Conservation (phyloP, 169 alveolate species). For the Babesia gibsoni region DNA sequence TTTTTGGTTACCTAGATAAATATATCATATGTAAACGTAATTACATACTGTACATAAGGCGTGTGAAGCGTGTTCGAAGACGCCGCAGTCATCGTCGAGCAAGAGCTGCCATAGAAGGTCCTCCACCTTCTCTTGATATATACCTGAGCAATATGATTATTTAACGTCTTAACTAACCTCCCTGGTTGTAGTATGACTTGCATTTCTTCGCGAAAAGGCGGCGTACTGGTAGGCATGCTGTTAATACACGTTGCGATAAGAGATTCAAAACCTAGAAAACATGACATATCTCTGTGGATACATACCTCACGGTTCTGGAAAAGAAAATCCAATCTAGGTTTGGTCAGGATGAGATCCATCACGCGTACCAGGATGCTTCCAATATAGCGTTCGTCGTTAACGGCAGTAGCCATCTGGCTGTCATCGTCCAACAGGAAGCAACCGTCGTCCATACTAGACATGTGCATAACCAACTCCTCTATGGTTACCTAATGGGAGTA, state of each 20-base stretch:
- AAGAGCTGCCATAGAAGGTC: conserved; percentile 34
- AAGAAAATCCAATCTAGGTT: neutral
- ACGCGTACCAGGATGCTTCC: conserved; percentile 42
- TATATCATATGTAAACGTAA: neutral
- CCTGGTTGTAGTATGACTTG: neutral
- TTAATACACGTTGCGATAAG: conserved; percentile 13
- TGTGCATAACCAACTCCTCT: conserved; percentile 38
- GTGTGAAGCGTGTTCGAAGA: conserved; percentile 28
- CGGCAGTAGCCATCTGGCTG: neutral
- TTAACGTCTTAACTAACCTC: neutral
- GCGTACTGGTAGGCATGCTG: conserved; percentile 11
- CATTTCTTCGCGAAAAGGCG: conserved; percentile 15
- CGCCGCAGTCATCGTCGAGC: conserved; percentile 34
- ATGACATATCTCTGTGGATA: neutral
- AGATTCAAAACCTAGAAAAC: neutral
- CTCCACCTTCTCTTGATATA: neutral
- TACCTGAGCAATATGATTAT: neutral
- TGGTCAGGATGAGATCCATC: conserved; percentile 20
- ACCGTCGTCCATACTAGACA: conserved; percentile 26
- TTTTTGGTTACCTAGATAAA: neutral
- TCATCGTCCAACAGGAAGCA: conserved; percentile 19
- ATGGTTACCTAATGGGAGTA: conserved; percentile 3
- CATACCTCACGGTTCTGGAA: conserved; percentile 37
- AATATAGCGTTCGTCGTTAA: conserved; percentile 9
- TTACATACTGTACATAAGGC: conserved; percentile 43